phyloP scores from a whole-genome alignment of 345 rosid genomes.

The Eucalyptus pauciflora region DNA sequence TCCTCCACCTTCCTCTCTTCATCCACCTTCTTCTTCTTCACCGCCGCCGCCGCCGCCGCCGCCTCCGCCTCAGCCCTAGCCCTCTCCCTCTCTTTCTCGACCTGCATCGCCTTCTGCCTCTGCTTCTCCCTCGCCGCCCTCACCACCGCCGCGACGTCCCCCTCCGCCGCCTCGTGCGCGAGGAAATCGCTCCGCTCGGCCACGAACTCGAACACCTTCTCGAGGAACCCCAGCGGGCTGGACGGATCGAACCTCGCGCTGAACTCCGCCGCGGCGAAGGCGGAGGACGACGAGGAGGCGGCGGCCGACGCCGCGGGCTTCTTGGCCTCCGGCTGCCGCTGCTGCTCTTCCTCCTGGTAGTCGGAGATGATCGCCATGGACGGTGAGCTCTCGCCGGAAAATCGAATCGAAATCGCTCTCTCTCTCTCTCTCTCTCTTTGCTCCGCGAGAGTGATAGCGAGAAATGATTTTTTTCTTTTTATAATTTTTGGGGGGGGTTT shows the following conservation, averaged over 20 bases:
- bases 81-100: slow-evolving; percentile 25
- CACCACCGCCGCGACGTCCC: slow-evolving; percentile 46
- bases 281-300: slow-evolving; percentile 2
- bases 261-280: slow-evolving; percentile 15
- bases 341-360: slow-evolving; percentile 41
- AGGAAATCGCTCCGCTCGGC: slow-evolving; percentile 65
- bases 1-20: not conserved
- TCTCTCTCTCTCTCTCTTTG: not conserved
- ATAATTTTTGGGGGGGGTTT: not conserved
- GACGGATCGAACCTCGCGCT: slow-evolving; percentile 49
- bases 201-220: slow-evolving; percentile 58
- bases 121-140: slow-evolving; percentile 41
- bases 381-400: not conserved
- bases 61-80: not conserved
- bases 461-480: not conserved
- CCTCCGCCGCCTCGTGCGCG: slow-evolving; percentile 40
- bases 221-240: slow-evolving; percentile 56
- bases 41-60: not conserved
- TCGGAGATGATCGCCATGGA: slow-evolving; percentile 87
- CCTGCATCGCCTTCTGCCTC: slow-evolving; percentile 23
- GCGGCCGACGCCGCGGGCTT: slow-evolving; percentile 7
- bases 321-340: not conserved
- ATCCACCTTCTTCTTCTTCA: not conserved
- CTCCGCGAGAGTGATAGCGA: not conserved
- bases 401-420: not conserved